Evolutionary conservation across 2,329 filamentous ascomycete species (phyloP), one percentile per base, ranked within the genome.

Genomic region (Tolypocladium ophioglossoides): DNA sequence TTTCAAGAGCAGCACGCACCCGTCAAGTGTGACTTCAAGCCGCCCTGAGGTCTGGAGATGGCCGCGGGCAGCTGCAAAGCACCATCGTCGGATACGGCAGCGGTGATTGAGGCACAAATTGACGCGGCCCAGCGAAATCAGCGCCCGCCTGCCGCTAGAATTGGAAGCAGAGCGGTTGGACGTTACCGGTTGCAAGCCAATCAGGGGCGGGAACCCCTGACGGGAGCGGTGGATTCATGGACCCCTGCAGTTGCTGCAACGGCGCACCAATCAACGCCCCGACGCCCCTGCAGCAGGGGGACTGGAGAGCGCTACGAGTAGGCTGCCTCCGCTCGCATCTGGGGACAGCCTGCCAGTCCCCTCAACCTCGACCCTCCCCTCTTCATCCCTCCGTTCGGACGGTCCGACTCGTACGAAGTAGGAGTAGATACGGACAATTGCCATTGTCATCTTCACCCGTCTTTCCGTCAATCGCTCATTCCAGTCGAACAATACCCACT

Each of bases 151-250:
- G 3, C 3, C 27, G 27, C 27, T 27, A 3, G 12, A 24, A 18
- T 9, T 18, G 40, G 40, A 14, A 27, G 40, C 40, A 18, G 40
- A 44, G 16, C 14, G 40, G 20, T 18, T 27, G 22, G 34, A 41
- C 39, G 10, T 10, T 14, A 18, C 14, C 20, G 8, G 30, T 24
- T 18, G 40, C 40, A 18, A 44, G 41, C 53, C 55, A 55, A 53
- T 52, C 51, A 57, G 47, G 22, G 50, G 20, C 41, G 44, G 47
- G 54, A 39, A 53, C 53, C 54, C 56, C 54, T 51, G 56, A 52
- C 51, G 40, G 30, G 37, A 39, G 30, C 50, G 47, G 47, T 50
- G 47, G 47, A 18, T 6, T 20, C 47, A 9, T 2, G 3, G 9
- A 11, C 47, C 47, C 47, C 32, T 49, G 47, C 47, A 16, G 6